Percentiles rank a stretch among this genome's conserved stretches.
These are phyloP conservation scores for Castanea sativa DNA, from an alignment of 306 rosid genomes.

Conservation along the genomic window DNA sequence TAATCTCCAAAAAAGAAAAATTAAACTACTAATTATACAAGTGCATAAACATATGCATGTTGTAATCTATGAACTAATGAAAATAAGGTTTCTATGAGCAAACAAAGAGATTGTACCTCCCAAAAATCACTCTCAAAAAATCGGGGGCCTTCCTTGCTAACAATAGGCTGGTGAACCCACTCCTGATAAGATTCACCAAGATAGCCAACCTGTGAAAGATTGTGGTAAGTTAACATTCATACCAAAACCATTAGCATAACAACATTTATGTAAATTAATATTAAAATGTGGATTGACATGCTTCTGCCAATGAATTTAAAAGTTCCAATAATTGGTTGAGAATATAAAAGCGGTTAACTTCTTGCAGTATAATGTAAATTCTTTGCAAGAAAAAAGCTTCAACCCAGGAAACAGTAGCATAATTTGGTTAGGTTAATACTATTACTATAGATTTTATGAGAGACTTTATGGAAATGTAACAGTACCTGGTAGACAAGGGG, in stretches of 20 bases:
- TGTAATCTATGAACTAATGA: not conserved
- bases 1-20: not conserved
- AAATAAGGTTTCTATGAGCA: not conserved
- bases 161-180: constrained; percentile 96
- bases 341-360: not conserved
- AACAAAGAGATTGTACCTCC: constrained; percentile 56
- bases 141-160: constrained; percentile 84
- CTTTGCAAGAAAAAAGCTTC: not conserved
- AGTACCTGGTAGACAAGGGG: constrained; percentile 92
- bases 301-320: not conserved
- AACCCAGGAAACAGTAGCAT: too few species aligned
- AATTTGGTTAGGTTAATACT: too few species aligned
- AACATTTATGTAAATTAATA: not conserved
- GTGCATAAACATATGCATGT: not conserved
- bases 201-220: constrained; percentile 73
- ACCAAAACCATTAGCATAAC: not conserved
- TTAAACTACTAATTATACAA: not conserved
- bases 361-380: not conserved
- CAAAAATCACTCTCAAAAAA: constrained; percentile 72
- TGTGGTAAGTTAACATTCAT: constrained; percentile 8
- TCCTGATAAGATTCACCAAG: constrained; percentile 89
- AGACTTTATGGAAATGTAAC: not conserved
- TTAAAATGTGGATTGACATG: not conserved
- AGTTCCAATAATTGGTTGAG: not conserved
- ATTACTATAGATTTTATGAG: not conserved